phyloP scores from a whole-genome alignment of 2,329 filamentous ascomycete species.

The Didymella pomorum region DNA sequence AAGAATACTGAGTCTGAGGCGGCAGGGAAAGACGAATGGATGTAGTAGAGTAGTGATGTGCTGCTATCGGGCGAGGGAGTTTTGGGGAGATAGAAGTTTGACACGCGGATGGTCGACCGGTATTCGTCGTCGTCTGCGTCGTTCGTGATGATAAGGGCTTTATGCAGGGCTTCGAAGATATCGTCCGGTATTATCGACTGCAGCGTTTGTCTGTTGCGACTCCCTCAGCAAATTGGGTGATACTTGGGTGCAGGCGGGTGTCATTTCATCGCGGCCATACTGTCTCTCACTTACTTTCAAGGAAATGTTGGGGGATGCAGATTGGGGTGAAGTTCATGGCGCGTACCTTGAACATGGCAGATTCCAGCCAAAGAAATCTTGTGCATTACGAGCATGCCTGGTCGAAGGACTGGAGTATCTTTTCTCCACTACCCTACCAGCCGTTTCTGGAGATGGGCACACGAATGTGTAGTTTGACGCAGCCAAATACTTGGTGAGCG shows the following conservation, averaged over 20 bases:
- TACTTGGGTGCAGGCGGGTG: not conserved
- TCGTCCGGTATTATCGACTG: slow-evolving; percentile 25
- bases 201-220: slow-evolving; percentile 21
- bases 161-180: slow-evolving; percentile 22
- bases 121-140: slow-evolving; percentile 12
- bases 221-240: not conserved
- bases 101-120: slow-evolving; percentile 32
- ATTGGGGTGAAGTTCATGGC: not conserved
- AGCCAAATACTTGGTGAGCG: slow-evolving; percentile 27
- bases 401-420: slow-evolving; percentile 20
- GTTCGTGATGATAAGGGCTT: slow-evolving; percentile 18
- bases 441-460: slow-evolving; percentile 34
- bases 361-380: slow-evolving; percentile 38
- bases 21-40: slow-evolving; percentile 35
- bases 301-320: not conserved
- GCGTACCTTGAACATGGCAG: slow-evolving; percentile 30
- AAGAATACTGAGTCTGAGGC: slow-evolving; percentile 35
- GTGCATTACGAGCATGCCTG: slow-evolving; percentile 26
- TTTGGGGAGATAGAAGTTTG: slow-evolving; percentile 32
- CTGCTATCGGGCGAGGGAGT: slow-evolving; percentile 1
- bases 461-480: slow-evolving; percentile 27
- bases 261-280: not conserved
- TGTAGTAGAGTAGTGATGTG: slow-evolving; percentile 27
- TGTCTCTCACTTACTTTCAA: not conserved
- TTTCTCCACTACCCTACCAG: slow-evolving; percentile 30